A percentile compares a stretch with the other conserved stretches of the same genome.
phyloP scores from a whole-genome alignment of 1,284 basidiomycete species.

The Cutaneotrichosporon cutaneum region DNA sequence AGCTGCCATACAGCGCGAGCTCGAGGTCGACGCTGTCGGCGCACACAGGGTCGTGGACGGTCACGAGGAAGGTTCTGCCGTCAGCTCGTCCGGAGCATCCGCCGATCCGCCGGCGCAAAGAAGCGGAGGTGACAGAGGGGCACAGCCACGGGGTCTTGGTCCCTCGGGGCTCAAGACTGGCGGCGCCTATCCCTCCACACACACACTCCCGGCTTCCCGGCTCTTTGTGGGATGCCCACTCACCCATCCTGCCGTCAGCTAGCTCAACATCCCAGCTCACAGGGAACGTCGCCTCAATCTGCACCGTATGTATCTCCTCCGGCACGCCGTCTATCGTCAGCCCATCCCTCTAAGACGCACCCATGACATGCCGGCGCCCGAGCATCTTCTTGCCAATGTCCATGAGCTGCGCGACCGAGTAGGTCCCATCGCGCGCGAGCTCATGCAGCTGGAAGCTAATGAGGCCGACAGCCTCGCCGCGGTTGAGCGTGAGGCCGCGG shows the following conservation, averaged over 20 bases:
- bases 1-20: conserved; percentile 87
- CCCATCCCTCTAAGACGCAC: conserved; percentile 17
- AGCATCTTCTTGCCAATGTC: conserved; percentile 84
- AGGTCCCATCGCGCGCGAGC: conserved; percentile 87
- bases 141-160: too few species aligned
- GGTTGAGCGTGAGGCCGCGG: conserved; percentile 80
- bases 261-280: conserved; percentile 54
- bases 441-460: conserved; percentile 91
- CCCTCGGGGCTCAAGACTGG: too few species aligned
- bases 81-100: not conserved
- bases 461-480: conserved; percentile 82
- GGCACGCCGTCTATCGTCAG: conserved; percentile 39
- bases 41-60: conserved; percentile 90
- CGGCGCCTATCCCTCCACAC: too few species aligned
- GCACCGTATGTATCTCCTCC: conserved; percentile 68
- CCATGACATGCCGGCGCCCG: conserved; percentile 83
- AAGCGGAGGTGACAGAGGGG: not conserved
- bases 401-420: conserved; percentile 88
- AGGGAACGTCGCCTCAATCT: conserved; percentile 89
- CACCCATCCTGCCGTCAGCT: conserved; percentile 34
- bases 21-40: conserved; percentile 73
- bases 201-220: not conserved
- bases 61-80: conserved; percentile 82
- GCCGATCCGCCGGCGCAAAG: too few species aligned
- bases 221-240: too few species aligned